phyloP scores from a whole-genome alignment of 495 filamentous ascomycete species.

The Niebla homalea region DNA sequence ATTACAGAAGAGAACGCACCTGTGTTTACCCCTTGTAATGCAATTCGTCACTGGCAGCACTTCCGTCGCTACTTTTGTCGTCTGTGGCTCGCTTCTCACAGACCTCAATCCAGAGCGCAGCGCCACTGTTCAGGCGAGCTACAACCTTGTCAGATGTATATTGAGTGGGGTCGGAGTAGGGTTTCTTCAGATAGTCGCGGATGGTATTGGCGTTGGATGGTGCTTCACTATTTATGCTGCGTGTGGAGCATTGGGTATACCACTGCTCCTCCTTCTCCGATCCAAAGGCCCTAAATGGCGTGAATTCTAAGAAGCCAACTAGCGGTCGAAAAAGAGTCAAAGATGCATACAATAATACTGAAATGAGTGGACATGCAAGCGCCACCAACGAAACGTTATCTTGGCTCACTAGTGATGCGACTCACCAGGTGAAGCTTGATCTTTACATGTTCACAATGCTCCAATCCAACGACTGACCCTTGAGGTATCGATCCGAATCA shows the following conservation, averaged over 20 bases:
- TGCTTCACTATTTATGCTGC: background rate
- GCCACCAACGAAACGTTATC: too few species aligned
- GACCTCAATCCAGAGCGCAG: constrained; percentile 51
- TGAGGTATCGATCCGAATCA: too few species aligned
- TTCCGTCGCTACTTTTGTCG: constrained; percentile 13
- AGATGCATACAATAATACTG: too few species aligned
- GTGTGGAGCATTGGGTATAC: background rate
- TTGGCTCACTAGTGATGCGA: too few species aligned
- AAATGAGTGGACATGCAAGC: too few species aligned
- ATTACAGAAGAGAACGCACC: constrained; percentile 19
- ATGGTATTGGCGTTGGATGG: background rate
- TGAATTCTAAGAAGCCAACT: too few species aligned
- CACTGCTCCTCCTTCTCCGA: background rate
- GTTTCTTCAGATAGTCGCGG: background rate
- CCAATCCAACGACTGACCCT: too few species aligned
- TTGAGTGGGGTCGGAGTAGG: constrained; percentile 31
- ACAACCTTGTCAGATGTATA: constrained; percentile 52
- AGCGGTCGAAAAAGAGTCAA: too few species aligned
- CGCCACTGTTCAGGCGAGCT: constrained; percentile 51
- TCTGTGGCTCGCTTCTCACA: constrained; percentile 35
- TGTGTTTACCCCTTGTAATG: constrained; percentile 21
- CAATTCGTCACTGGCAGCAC: constrained; percentile 8
- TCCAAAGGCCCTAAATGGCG: background rate
- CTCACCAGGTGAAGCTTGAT: too few species aligned
- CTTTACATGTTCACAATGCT: too few species aligned